Evolutionary conservation across 768 basidiomycete genomes (phyloP), one percentile per base, ranked within the genome.

Genomic region (Strobilomyces confusus): DNA sequence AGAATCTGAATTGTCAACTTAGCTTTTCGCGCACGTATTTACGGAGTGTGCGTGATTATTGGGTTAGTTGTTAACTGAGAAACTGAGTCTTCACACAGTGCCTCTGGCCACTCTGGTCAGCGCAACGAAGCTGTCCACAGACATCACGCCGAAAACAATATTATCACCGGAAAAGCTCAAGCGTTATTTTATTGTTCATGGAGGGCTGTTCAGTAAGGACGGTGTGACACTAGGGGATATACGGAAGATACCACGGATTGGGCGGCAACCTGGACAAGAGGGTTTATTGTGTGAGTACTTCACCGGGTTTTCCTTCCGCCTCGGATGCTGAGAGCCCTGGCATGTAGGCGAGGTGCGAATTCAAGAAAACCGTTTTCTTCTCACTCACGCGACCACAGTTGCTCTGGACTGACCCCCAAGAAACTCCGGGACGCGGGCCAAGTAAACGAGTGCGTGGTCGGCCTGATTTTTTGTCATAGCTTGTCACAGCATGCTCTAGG

Each of bases 341-440:
- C 23, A 38, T 38, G 20, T 53, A 87, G 86, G 85, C 67, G 85
- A 88, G 80, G 86, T 87, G 75, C 54, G 48, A 52, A 52, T 55
- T 41, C 23, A 17, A 45, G 23, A 13, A 34, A 38, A 13, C n/a
- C 12, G 22, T 23, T 44, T 15, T 42, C 13, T 44, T 25, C 41
- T 33, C 43, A 48, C 60, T 53, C 49, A 61, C 36, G 41, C 38
- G 43, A 56, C 26, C 61, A 19, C 66, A 95, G 88, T 72, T 94
- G 26, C 79, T 98, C 15, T 98, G 95, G 95, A 95, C 94, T 4
- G 95, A 98, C 72, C 95, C 97, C 20, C 97, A 98, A 70, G 86
- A 87, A 38, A 63, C 74, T 37, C 84, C 84, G 12, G 97, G 97
- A 23, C 84, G 97, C 25, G 95, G 97, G 6, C 95, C 97, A 13